Conservation (phyloP, 371 early-diverging fungal genomes). For the Parasitella parasitica region DNA sequence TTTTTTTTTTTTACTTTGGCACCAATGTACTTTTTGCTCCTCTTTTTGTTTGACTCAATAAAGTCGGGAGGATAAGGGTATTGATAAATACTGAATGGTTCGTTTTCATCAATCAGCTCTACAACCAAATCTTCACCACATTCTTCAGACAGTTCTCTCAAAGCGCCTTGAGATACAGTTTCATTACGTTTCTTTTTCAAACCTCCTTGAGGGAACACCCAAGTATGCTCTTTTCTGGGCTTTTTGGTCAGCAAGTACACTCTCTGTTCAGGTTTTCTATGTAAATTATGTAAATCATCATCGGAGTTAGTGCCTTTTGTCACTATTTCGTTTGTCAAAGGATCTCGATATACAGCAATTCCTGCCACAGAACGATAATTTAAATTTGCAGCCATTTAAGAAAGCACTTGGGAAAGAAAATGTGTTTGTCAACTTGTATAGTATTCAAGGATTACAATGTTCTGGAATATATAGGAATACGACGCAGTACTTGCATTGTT, state of each 20-base stretch:
- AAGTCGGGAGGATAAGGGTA: conserved; percentile 46
- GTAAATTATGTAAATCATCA: conserved; percentile 13
- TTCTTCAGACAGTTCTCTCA: conserved; percentile 64
- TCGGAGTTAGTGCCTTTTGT: neutral
- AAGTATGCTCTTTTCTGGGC: conserved; percentile 55
- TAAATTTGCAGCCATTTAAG: too few relatives aligned
- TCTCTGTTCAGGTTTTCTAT: conserved; percentile 12
- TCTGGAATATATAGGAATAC: too few relatives aligned
- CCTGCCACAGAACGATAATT: conserved; percentile 24
- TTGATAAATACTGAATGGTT: conserved; percentile 68
- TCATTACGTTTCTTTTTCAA: conserved; percentile 54
- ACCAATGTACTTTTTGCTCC: conserved; percentile 18
- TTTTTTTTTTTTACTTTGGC: conserved; percentile 27
- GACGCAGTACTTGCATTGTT: too few relatives aligned
- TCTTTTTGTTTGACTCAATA: conserved; percentile 11
- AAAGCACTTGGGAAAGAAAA: too few relatives aligned
- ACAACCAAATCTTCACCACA: conserved; percentile 74
- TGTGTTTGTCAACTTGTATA: too few relatives aligned
- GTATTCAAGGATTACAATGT: too few relatives aligned
- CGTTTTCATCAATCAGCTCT: conserved; percentile 66
- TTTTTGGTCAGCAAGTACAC: conserved; percentile 78
- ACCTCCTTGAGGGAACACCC: conserved; percentile 78
- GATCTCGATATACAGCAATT: conserved; percentile 14
- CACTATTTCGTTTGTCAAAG: neutral
- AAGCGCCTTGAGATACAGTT: conserved; percentile 71